Percentiles rank a stretch among this genome's conserved stretches.
phyloP scores from a whole-genome alignment of 305 asterid species.

The Solanum chacoense region DNA sequence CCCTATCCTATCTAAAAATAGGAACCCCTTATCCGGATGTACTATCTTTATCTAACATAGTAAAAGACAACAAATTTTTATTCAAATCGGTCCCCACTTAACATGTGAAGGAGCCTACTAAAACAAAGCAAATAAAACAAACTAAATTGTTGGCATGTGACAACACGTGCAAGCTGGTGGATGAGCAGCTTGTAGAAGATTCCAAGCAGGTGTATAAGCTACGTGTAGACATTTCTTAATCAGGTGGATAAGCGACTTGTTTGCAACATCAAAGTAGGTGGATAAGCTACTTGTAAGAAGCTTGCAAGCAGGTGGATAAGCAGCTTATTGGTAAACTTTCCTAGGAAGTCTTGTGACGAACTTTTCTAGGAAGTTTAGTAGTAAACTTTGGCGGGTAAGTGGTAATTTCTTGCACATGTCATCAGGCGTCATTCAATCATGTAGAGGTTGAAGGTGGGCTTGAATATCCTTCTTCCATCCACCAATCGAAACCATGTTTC shows the following conservation, averaged over 20 bases:
- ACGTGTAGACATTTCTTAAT: not conserved
- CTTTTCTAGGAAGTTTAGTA: not conserved
- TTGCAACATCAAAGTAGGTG: not conserved
- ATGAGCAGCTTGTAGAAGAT: not conserved
- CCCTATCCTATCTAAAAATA: not conserved
- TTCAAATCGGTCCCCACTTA: not conserved
- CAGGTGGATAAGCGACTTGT: not conserved
- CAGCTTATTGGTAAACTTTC: not conserved
- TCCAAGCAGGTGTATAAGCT: not conserved
- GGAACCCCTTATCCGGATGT: not conserved
- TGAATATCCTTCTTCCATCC: not conserved
- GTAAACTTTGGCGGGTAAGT: not conserved
- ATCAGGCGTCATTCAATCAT: not conserved
- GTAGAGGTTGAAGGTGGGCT: not conserved
- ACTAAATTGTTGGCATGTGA: not conserved
- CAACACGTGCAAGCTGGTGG: not conserved
- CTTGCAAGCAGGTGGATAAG: not conserved
- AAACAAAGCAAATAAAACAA: not conserved
- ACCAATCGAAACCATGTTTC: not conserved
- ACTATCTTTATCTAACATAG: not conserved
- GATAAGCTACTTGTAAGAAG: not conserved
- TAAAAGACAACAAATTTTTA: too few species aligned
- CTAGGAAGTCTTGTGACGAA: not conserved
- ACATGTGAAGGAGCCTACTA: not conserved
- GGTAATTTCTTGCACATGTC: not conserved